Conservation (phyloP, 2,329 filamentous ascomycete genomes). For the Eutypella sp. region DNA sequence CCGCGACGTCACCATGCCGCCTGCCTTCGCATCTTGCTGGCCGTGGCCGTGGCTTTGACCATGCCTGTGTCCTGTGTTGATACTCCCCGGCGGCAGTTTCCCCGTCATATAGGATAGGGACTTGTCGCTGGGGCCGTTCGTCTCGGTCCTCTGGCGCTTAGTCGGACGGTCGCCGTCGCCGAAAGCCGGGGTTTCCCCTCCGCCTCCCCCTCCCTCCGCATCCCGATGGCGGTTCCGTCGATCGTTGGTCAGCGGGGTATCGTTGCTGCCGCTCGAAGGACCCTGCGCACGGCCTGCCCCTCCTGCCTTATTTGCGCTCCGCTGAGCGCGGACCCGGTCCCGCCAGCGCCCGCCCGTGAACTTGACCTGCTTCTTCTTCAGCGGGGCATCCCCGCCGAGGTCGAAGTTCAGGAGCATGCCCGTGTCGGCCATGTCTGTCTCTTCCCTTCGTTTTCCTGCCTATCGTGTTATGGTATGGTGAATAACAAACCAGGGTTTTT, state of each 20-base stretch:
- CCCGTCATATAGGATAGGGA: conserved; percentile 29
- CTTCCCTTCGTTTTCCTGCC: neutral
- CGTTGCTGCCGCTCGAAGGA: conserved; percentile 23
- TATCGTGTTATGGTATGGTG: neutral
- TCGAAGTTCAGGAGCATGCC: conserved; percentile 93
- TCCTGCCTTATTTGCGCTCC: conserved; percentile 39
- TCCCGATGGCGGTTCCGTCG: conserved; percentile 19
- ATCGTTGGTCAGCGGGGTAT: conserved; percentile 23
- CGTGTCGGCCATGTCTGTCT: conserved; percentile 74
- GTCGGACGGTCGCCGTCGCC: conserved; percentile 28
- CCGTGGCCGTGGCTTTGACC: conserved; percentile 13
- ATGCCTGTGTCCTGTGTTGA: conserved; percentile 19
- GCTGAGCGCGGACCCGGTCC: conserved; percentile 77
- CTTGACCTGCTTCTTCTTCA: conserved; percentile 55
- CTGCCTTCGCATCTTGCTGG: conserved; percentile 17
- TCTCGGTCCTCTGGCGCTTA: conserved; percentile 41
- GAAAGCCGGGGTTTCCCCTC: conserved; percentile 11
- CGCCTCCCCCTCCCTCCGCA: too few relatives aligned
- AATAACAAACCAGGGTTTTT: conserved; percentile 2
- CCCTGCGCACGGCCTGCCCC: conserved; percentile 17
- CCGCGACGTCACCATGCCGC: conserved; percentile 66
- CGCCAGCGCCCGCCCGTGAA: conserved; percentile 94
- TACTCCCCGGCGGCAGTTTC: conserved; percentile 32
- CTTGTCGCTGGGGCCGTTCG: conserved; percentile 8
- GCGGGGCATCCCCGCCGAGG: conserved; percentile 60